A percentile compares a stretch with the other conserved stretches of the same genome.
Evolutionary conservation across 2,329 filamentous ascomycete species (phyloP).

Genomic region (Parastagonospora avenae): DNA sequence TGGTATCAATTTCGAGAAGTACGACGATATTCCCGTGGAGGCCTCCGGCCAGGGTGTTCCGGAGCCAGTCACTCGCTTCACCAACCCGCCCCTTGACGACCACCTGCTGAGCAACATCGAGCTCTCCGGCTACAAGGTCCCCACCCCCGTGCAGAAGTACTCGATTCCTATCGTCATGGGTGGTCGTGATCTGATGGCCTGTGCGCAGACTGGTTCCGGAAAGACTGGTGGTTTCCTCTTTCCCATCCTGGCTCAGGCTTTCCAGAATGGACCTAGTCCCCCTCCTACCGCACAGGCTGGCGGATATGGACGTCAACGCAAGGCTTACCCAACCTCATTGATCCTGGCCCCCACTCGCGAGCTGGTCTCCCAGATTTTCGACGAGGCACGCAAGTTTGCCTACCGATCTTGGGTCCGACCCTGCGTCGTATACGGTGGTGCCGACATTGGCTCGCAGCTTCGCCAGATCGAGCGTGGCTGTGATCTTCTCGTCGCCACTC

Average conservation of each 20-base stretch:
- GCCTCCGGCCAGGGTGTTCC: conserved; percentile 93
- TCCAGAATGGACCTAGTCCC: conserved; percentile 81
- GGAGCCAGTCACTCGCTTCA: conserved; percentile 88
- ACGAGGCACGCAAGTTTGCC: conserved; percentile 96
- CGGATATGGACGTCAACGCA: conserved; percentile 82
- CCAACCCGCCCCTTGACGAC: conserved; percentile 92
- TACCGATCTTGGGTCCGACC: conserved; percentile 99
- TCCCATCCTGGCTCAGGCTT: conserved; percentile 97
- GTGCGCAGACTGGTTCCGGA: conserved; percentile 98
- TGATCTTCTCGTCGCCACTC: conserved; percentile 94
- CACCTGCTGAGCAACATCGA: conserved; percentile 93
- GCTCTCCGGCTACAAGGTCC: conserved; percentile 90
- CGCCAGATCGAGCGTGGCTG: conserved; percentile 98
- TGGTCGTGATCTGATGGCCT: conserved; percentile 98
- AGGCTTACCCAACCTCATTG: conserved; percentile 94
- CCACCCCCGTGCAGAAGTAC: conserved; percentile 98
- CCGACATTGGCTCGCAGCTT: conserved; percentile 96
- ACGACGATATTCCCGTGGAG: conserved; percentile 98
- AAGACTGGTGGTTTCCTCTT: conserved; percentile 99
- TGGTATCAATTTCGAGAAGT: conserved; percentile 99
- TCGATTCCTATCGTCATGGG: conserved; percentile 99
- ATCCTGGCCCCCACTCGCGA: conserved; percentile 97
- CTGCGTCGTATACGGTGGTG: conserved; percentile 98
- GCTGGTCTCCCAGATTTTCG: conserved; percentile 97
- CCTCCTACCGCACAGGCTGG: conserved; percentile 67